Percentiles rank a stretch among this genome's conserved stretches.
Evolutionary conservation across 257 asterid species (phyloP).

Genomic region (Craterostigma plantagineum): DNA sequence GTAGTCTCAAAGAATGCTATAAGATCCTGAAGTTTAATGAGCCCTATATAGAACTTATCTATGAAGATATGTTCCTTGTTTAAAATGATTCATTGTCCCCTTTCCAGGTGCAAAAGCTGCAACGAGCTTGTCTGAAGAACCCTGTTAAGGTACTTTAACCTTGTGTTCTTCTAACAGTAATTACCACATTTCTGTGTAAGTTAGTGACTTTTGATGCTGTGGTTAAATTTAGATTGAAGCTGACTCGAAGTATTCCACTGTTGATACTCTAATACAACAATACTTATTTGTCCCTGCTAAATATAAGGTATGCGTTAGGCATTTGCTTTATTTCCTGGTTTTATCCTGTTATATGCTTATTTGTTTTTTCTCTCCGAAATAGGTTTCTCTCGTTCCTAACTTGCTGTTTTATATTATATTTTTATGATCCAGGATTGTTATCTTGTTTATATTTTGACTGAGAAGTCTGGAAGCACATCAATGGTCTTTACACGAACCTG

Average conservation of each 20-base stretch:
- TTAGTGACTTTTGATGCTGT: not conserved
- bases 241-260: conserved; percentile 76
- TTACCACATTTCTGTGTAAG: not conserved
- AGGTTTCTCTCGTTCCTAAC: no score
- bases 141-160: conserved; percentile 59
- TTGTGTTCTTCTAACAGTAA: conserved; percentile 2
- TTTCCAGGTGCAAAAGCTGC: conserved; percentile 79
- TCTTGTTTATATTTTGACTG: conserved; percentile 68
- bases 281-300: conserved; percentile 71
- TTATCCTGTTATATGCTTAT: no score
- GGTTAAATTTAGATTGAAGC: conserved; percentile 58
- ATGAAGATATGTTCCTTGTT: not conserved
- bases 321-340: no score
- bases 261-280: conserved; percentile 78
- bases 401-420: not conserved
- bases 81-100: not conserved
- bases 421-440: conserved; percentile 45
- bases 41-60: not conserved
- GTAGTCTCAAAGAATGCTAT: no score
- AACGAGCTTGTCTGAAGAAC: conserved; percentile 80
- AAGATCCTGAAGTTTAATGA: not conserved
- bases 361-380: no score
- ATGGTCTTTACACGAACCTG: conserved; percentile 95
- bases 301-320: conserved; percentile 35
- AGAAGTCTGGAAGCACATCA: conserved; percentile 54